Evolutionary conservation across 2,329 filamentous ascomycete species (phyloP).

Genomic region (Cladosporium colombiae): DNA sequence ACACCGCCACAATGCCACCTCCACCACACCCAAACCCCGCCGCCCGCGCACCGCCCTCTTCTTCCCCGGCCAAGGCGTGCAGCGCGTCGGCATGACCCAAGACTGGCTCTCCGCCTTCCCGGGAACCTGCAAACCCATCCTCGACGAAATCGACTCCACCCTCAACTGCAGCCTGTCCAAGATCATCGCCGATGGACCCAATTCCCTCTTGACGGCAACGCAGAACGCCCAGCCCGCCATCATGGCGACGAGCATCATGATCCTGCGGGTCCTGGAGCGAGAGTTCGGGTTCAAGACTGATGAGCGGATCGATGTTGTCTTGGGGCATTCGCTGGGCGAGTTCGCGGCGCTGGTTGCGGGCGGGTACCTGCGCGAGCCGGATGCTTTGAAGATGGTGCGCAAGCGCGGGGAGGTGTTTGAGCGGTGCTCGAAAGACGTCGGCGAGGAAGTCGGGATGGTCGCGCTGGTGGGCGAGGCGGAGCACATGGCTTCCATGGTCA

Average conservation of each 20-base stretch:
- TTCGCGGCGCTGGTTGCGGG: constrained; percentile 88
- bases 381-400: constrained; percentile 76
- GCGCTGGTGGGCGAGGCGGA: constrained; percentile 84
- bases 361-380: constrained; percentile 74
- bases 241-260: constrained; percentile 90
- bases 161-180: constrained; percentile 73
- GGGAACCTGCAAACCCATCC: constrained; percentile 68
- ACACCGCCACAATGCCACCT: constrained; percentile 26
- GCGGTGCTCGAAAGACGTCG: constrained; percentile 67
- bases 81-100: constrained; percentile 40
- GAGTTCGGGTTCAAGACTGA: constrained; percentile 76
- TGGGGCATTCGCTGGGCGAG: constrained; percentile 90
- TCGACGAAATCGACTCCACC: constrained; percentile 81
- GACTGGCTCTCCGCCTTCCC: constrained; percentile 89
- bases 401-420: constrained; percentile 82
- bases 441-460: constrained; percentile 86
- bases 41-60: constrained; percentile 41
- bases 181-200: constrained; percentile 78
- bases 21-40: constrained; percentile 27
- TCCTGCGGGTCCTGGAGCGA: constrained; percentile 80
- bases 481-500: constrained; percentile 69
- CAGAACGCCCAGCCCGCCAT: constrained; percentile 92
- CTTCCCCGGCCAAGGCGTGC: constrained; percentile 43
- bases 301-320: constrained; percentile 74
- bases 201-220: constrained; percentile 74